Evolutionary conservation across 305 asterid genomes (phyloP), one percentile per base, ranked within the genome.

Genomic region (Coffea humblotiana): DNA sequence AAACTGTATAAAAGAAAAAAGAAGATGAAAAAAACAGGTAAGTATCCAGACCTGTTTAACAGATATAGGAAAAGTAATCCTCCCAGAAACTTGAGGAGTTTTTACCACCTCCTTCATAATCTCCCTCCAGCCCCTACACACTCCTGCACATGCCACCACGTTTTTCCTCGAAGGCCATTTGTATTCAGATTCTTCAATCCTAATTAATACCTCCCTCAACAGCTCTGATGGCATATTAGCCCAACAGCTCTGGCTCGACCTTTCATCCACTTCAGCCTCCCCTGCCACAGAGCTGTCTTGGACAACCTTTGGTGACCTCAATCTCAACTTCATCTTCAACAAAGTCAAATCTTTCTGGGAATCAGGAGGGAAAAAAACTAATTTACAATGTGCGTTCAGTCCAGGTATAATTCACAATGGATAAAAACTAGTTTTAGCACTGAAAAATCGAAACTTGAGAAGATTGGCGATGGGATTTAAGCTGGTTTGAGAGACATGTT

Each of bases 91-190:
- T 85, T 93, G 92, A 10, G 91, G 99, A 69, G 86, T 82, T 70
- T 79, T 80, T 3, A 93, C 98, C 19, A 90, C 66, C 84, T 93
- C 98, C 90, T 89, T 91, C 90, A 94, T 84, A 79, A 87, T 84
- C 65, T 93, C 92, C 83, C 99, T 92, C 99, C 98, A 95, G 84
- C 89, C 90, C 82, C 87, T 88, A 77, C 99, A 93, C 40, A 95
- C 98, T 10, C 99, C 97, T 2, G 97, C 97, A 84, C 97, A 92
- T 74, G 98, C 96, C 83, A 93, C 95, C 10, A 95, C 99, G 80
- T 86, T 88, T 78, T 89, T 92, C 81, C 99, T 93, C 66, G 78
- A 79, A 71, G 97, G 97, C 96, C 98, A 92, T 63, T 90, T 87
- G 1, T 89, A 77, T 77, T 89, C 98, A 27, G 90, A 85, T 78